A percentile compares a stretch with the other conserved stretches of the same genome.
phyloP scores from a whole-genome alignment of 768 basidiomycete genomes.

The Russula olivacea region DNA sequence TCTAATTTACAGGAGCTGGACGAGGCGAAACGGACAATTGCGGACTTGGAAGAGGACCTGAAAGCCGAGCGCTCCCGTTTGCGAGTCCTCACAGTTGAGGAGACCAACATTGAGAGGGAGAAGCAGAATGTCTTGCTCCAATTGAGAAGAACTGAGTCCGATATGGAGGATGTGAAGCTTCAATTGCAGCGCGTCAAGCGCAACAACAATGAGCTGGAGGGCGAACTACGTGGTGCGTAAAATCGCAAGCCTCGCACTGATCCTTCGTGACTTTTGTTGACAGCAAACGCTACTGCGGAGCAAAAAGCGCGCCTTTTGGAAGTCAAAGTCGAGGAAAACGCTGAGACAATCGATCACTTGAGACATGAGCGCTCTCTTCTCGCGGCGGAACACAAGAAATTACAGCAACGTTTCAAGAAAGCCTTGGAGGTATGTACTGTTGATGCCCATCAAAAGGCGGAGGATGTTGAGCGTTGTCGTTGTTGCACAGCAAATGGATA shows the following conservation, averaged over 20 bases:
- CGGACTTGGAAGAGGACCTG: slow-evolving; percentile 67
- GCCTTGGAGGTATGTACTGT: slow-evolving; percentile 52
- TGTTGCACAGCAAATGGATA: slow-evolving; percentile 47
- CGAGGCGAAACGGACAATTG: slow-evolving; percentile 55
- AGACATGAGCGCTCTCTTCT: slow-evolving; percentile 72
- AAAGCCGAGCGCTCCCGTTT: slow-evolving; percentile 63
- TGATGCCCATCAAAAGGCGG: neutral
- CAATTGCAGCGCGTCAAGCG: slow-evolving; percentile 66
- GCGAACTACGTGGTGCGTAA: slow-evolving; percentile 60
- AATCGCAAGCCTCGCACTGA: neutral
- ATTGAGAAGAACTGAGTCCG: slow-evolving; percentile 65
- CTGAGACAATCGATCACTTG: slow-evolving; percentile 63
- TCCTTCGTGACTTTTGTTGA: neutral
- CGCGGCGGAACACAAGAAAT: slow-evolving; percentile 59
- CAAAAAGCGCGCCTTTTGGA: slow-evolving; percentile 69
- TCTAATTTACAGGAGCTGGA: slow-evolving; percentile 55
- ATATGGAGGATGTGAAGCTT: slow-evolving; percentile 70
- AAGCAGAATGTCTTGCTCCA: slow-evolving; percentile 58
- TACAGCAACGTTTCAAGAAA: slow-evolving; percentile 63
- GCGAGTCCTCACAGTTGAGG: slow-evolving; percentile 56
- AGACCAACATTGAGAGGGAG: slow-evolving; percentile 55
- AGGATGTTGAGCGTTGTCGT: neutral
- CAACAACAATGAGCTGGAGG: slow-evolving; percentile 68
- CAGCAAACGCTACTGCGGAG: slow-evolving; percentile 62
- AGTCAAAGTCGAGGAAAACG: slow-evolving; percentile 60